A percentile compares a stretch with the other conserved stretches of the same genome.
Evolutionary conservation across 768 basidiomycete genomes (phyloP).

Genomic region (Aureoboletus auriporus): DNA sequence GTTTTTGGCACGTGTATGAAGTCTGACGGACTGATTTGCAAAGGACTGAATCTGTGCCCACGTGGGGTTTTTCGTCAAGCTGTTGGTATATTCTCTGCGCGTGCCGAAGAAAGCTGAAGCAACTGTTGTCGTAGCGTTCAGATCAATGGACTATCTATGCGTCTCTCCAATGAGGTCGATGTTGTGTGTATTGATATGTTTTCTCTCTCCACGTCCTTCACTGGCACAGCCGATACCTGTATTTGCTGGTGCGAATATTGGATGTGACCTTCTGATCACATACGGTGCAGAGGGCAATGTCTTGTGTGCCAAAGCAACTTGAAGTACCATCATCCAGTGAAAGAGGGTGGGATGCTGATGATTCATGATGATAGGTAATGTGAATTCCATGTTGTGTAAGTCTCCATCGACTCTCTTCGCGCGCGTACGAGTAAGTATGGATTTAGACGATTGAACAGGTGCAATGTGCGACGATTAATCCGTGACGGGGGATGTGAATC

Average conservation of each 20-base stretch:
- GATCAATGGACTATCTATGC: neutral
- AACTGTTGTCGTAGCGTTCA: neutral
- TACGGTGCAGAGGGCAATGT: no score
- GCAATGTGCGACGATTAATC: neutral
- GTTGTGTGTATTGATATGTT: neutral
- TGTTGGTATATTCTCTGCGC: neutral
- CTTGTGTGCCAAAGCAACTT: no score
- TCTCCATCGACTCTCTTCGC: neutral
- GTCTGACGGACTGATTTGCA: neutral
- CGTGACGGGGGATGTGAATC: neutral
- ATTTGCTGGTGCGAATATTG: neutral
- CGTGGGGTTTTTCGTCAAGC: neutral
- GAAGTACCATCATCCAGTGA: no score
- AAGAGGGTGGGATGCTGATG: no score
- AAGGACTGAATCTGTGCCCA: neutral
- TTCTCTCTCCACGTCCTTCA: neutral
- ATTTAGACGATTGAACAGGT: neutral
- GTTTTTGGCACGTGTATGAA: slow-evolving; percentile 8
- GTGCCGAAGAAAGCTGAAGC: neutral
- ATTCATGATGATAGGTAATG: neutral
- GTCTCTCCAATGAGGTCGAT: slow-evolving; percentile 1
- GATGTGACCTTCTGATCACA: slow-evolving; percentile 7
- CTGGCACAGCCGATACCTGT: slow-evolving; percentile 2
- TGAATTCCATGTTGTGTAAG: slow-evolving; percentile 16
- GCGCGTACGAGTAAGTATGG: neutral